A percentile compares a stretch with the other conserved stretches of the same genome.
phyloP scores from a whole-genome alignment of 768 basidiomycete genomes.

The Gloeopeniophorella convolvens region DNA sequence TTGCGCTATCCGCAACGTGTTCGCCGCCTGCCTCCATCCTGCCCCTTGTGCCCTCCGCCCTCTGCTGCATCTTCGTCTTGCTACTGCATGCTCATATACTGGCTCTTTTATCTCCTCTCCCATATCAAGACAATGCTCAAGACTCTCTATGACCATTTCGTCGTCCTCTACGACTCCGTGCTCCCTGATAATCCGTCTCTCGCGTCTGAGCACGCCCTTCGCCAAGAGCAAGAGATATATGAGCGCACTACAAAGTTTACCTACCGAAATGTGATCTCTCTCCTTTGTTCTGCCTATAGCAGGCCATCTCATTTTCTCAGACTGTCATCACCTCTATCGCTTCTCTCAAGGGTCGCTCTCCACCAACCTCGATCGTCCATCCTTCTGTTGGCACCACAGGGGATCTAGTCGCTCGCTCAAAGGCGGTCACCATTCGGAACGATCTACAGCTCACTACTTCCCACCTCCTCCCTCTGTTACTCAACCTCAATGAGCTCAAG shows the following conservation, averaged over 20 bases:
- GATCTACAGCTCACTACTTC: constrained; percentile 46
- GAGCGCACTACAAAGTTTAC: constrained; percentile 66
- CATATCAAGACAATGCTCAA: constrained; percentile 61
- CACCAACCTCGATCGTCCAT: constrained; percentile 54
- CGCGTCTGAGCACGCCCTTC: constrained; percentile 72
- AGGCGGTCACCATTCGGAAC: constrained; percentile 25
- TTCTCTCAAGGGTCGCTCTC: constrained; percentile 43
- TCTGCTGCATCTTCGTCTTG: not conserved
- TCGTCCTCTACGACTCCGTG: constrained; percentile 56
- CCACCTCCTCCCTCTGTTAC: constrained; percentile 51
- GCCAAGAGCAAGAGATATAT: constrained; percentile 79
- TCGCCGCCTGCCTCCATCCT: not conserved
- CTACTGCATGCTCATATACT: constrained; percentile 2
- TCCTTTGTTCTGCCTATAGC: constrained; percentile 13
- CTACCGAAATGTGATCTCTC: constrained; percentile 62
- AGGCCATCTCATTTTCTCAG: constrained; percentile 26
- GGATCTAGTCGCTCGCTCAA: constrained; percentile 49
- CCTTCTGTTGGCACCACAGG: constrained; percentile 73
- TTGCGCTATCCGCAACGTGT: constrained; percentile 11
- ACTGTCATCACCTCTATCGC: constrained; percentile 48
- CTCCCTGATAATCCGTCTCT: constrained; percentile 48
- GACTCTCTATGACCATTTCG: constrained; percentile 65
- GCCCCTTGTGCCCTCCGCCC: not conserved
- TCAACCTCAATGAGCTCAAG: constrained; percentile 50
- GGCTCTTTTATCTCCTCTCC: not conserved